Evolutionary conservation across 805 yeast genomes (phyloP), one percentile per base, ranked within the genome.

Genomic region (Naumovozyma dairenensis): DNA sequence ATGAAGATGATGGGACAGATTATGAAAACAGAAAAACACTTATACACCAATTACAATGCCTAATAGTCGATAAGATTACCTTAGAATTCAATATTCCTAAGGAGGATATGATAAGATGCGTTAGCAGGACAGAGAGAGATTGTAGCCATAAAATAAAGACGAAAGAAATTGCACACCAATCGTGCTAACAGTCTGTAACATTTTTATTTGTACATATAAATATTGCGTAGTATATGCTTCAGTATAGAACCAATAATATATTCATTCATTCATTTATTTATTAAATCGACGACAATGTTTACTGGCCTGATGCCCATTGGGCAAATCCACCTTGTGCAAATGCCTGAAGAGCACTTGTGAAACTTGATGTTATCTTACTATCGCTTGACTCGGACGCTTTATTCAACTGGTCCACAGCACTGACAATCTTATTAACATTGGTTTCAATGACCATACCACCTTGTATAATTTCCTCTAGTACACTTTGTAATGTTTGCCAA

Each of bases 391-490:
- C 53, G 2, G 52, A 42, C 5, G 52, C 51, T 22, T 44, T 42
- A 35, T 58, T 58, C 18, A 58, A 35, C 30, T 73, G 80, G 57
- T 82, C 94, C 8, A 82, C 82, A 1, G 92, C 83, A 10, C 39
- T 75, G 5, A 92, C 96, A 22, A 92, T 86, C 39, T 80, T 74
- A 17, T 63, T 52, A 15, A 86, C 84, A 45, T 79, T 84, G 2
- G 97, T 87, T 54, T 92, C 98, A 24, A 92, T 82, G 6, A 92
- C 98, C 93, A 92, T 80, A 0, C 98, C 98, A 17, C 97, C 98
- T 55, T 92, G 97, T 1, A 92, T 79, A 21, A 92, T 80, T 49
- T 92, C 97, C 48, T 80, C 92, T 31, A 87, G 58, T 2, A 89
- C 96, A 2, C 94, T 80, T 54, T 89, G 93, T 21, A 89, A 63